Conservation (phyloP, 345 rosid genomes). For the Arabidopsis arenosa region DNA sequence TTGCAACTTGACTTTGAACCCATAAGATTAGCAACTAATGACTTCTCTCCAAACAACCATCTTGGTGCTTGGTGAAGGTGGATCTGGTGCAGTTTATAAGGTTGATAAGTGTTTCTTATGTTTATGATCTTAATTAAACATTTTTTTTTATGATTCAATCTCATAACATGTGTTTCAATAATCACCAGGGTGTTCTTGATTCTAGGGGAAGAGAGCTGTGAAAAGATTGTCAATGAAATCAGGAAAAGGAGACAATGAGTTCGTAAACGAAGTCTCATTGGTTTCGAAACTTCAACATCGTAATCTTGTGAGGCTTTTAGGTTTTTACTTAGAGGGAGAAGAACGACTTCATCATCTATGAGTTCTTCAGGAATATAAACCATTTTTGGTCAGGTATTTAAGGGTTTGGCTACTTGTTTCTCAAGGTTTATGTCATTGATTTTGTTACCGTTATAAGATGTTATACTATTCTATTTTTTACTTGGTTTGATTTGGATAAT, state of each 20-base stretch:
- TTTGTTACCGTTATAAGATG: too few relatives aligned
- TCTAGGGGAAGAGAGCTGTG: slow-evolving; percentile 49
- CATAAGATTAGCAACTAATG: slow-evolving; percentile 33
- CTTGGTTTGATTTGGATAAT: too few relatives aligned
- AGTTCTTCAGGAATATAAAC: slow-evolving; percentile 44
- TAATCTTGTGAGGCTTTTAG: slow-evolving; percentile 50
- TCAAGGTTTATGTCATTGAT: too few relatives aligned
- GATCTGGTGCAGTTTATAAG: slow-evolving; percentile 37
- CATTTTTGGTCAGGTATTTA: too few relatives aligned
- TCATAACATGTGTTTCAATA: slow-evolving; percentile 7
- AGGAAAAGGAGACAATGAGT: slow-evolving; percentile 51
- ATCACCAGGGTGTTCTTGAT: slow-evolving; percentile 48
- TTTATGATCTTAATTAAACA: too few relatives aligned
- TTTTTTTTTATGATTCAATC: too few relatives aligned
- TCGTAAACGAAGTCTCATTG: slow-evolving; percentile 51
- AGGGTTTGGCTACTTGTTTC: too few relatives aligned
- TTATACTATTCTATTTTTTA: too few relatives aligned
- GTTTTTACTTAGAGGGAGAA: slow-evolving; percentile 46
- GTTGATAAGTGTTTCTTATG: background rate
- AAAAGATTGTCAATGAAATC: slow-evolving; percentile 55
- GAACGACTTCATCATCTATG: slow-evolving; percentile 53
- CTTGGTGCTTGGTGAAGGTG: slow-evolving; percentile 35
- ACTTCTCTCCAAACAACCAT: slow-evolving; percentile 14
- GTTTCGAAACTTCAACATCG: slow-evolving; percentile 61
- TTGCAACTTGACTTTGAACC: slow-evolving; percentile 25